These are phyloP conservation scores for Glaciozyma martinii DNA, from an alignment of 768 basidiomycete genomes.

Conservation along the genomic window DNA sequence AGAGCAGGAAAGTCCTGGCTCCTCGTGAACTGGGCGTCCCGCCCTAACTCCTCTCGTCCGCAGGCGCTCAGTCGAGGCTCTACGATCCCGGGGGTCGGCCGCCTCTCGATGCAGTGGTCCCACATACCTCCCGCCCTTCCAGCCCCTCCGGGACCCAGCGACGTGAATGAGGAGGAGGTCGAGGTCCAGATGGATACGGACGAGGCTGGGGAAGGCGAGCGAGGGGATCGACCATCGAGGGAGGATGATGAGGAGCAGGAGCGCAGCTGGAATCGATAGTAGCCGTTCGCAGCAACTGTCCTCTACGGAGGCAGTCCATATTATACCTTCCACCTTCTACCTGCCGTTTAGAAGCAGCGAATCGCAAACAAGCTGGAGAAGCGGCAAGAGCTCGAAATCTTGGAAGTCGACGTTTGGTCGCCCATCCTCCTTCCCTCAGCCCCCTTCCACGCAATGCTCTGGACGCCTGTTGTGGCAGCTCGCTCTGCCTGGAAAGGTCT, in stretches of 20 bases:
- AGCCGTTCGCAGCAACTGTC: too few relatives aligned
- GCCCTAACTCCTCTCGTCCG: background rate
- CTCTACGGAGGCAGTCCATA: too few relatives aligned
- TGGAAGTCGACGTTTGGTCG: background rate
- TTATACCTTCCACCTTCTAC: too few relatives aligned
- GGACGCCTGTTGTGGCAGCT: constrained; percentile 3
- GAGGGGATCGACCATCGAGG: background rate
- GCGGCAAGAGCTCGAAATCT: too few relatives aligned
- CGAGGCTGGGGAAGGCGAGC: background rate
- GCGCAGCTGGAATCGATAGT: background rate
- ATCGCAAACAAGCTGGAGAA: too few relatives aligned
- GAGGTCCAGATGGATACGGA: background rate
- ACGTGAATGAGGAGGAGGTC: background rate
- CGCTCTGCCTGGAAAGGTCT: constrained; percentile 46
- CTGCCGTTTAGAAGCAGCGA: too few relatives aligned
- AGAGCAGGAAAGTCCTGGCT: background rate
- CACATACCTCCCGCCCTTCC: background rate
- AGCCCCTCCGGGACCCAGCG: background rate
- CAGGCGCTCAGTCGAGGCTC: constrained; percentile 2
- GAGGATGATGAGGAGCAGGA: background rate
- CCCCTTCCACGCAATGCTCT: background rate
- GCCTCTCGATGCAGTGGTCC: background rate
- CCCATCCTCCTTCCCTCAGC: background rate
- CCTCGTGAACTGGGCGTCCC: background rate
- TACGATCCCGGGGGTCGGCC: background rate